phyloP scores from a whole-genome alignment of 2,329 filamentous ascomycete species.

The Coniochaeta sp. region DNA sequence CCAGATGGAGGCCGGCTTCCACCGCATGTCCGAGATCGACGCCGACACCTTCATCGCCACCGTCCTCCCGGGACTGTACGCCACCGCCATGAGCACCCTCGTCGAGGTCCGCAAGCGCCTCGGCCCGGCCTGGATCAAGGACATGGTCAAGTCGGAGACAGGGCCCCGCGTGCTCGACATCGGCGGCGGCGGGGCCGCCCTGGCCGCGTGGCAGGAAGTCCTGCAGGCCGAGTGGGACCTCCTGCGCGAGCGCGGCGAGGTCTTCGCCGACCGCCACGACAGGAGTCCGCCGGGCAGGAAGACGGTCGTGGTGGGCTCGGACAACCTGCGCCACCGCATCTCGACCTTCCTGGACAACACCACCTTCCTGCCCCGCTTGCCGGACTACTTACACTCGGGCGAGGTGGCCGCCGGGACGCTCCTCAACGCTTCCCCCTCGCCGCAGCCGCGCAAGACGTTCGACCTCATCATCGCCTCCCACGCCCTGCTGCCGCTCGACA shows the following conservation, averaged over 20 bases:
- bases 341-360: constrained; percentile 79
- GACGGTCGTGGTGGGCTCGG: constrained; percentile 72
- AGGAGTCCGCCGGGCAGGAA: constrained; percentile 67
- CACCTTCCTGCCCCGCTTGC: constrained; percentile 85
- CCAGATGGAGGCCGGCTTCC: constrained; percentile 54
- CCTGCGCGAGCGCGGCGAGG: constrained; percentile 45
- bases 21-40: constrained; percentile 66
- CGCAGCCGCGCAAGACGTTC: constrained; percentile 65
- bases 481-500: constrained; percentile 66
- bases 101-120: constrained; percentile 69
- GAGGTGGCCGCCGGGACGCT: constrained; percentile 48
- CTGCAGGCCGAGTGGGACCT: constrained; percentile 74
- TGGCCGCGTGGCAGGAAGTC: constrained; percentile 72
- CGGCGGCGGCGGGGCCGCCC: constrained; percentile 64
- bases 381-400: constrained; percentile 68
- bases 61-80: constrained; percentile 64
- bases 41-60: constrained; percentile 65
- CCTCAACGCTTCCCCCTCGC: constrained; percentile 48
- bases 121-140: constrained; percentile 62
- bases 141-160: constrained; percentile 49
- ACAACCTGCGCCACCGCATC: constrained; percentile 66
- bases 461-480: constrained; percentile 90
- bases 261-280: constrained; percentile 29
- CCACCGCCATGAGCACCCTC: constrained; percentile 58
- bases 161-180: constrained; percentile 64